A percentile compares a stretch with the other conserved stretches of the same genome.
Conservation (phyloP, 192 early-diverging fungal species). For the Pecoramyces ruminantium region DNA sequence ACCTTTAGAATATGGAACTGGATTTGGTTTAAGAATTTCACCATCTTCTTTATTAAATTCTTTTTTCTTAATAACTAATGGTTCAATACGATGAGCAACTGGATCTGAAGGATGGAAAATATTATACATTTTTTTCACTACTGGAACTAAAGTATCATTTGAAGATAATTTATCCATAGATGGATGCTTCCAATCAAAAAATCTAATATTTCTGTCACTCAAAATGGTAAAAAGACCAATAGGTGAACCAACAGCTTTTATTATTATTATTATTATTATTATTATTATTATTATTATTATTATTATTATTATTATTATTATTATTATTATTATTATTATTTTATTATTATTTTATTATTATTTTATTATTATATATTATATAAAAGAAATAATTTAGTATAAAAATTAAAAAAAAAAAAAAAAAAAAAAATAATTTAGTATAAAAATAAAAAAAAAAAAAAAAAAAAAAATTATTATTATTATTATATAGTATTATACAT, state of each 20-base stretch:
- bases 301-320: too few relatives aligned
- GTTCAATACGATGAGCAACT: constrained; percentile 56
- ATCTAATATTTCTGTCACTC: constrained; percentile 46
- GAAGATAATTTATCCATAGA: not conserved
- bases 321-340: too few relatives aligned
- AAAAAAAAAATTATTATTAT: not conserved
- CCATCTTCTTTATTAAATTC: constrained; percentile 5
- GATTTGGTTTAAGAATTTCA: constrained; percentile 44
- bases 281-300: too few relatives aligned
- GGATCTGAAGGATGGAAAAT: constrained; percentile 69
- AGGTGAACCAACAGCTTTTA: constrained; percentile 54
- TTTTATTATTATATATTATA: too few relatives aligned
- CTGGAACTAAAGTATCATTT: constrained; percentile 25
- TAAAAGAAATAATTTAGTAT: too few relatives aligned
- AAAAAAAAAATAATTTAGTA: not conserved
- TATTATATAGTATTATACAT: not conserved
- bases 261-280: too few relatives aligned
- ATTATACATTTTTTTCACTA: constrained; percentile 58
- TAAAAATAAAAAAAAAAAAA: not conserved
- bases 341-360: too few relatives aligned
- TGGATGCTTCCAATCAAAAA: constrained; percentile 16
- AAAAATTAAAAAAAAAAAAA: not conserved
- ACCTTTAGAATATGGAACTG: constrained; percentile 66
- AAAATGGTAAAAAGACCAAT: constrained; percentile 62
- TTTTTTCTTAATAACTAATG: constrained; percentile 36